Conservation (phyloP, 805 yeast genomes). For the Candida silvicultrix region DNA sequence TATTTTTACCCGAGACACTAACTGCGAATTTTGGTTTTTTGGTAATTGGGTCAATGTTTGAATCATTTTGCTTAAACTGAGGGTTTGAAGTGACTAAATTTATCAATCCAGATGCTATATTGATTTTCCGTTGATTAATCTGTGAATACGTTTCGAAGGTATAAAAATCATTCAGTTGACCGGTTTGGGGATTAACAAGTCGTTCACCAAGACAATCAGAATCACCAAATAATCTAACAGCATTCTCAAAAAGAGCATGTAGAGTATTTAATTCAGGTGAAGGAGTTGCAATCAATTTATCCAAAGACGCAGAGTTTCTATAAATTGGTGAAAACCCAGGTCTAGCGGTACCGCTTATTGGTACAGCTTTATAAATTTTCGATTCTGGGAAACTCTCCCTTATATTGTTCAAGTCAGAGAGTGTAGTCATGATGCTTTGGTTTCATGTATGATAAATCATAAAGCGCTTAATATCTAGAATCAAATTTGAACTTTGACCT, state of each 20-base stretch:
- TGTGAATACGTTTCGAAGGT: conserved; percentile 32
- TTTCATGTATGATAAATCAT: too few relatives aligned
- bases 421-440: conserved; percentile 2
- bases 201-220: conserved; percentile 34
- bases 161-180: conserved; percentile 33
- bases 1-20: conserved; percentile 41
- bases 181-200: conserved; percentile 9
- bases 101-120: conserved; percentile 42
- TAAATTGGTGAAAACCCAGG: conserved; percentile 41
- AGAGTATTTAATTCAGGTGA: conserved; percentile 34
- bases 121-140: conserved; percentile 28
- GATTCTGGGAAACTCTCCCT: conserved; percentile 10
- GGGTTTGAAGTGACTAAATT: conserved; percentile 21
- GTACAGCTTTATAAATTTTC: conserved; percentile 13
- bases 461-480: too few relatives aligned
- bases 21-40: conserved; percentile 32
- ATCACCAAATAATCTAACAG: conserved; percentile 25
- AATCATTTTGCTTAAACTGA: conserved; percentile 8
- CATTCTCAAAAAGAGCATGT: conserved; percentile 30
- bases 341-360: conserved; percentile 31
- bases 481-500: too few relatives aligned
- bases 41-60: conserved; percentile 12
- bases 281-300: conserved; percentile 19
- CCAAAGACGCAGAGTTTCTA: conserved; percentile 27
- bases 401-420: conserved; percentile 5